Percentiles rank a stretch among this genome's conserved stretches.
Conservation (phyloP, 2,329 filamentous ascomycete genomes). For the Calonectria honghensis region DNA sequence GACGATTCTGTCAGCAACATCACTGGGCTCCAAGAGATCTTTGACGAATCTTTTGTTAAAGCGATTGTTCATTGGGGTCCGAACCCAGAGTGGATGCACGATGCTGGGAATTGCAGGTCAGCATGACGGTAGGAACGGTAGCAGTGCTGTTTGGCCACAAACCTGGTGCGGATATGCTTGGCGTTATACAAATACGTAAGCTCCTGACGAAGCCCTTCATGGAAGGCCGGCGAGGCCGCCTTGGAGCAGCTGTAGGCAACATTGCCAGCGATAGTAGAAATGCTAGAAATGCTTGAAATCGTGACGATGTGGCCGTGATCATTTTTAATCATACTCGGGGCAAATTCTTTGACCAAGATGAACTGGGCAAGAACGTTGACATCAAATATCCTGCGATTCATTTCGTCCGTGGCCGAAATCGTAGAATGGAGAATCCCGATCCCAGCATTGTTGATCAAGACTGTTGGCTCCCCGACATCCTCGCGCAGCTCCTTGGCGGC, state of each 20-base stretch:
- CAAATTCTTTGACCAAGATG: conserved; percentile 76
- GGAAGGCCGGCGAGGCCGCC: conserved; percentile 76
- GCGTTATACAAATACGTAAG: conserved; percentile 74
- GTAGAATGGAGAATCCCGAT: background rate
- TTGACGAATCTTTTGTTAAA: background rate
- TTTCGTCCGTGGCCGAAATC: background rate
- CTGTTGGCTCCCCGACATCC: conserved; percentile 28
- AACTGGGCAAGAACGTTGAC: conserved; percentile 80
- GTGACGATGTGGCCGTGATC: conserved; percentile 83
- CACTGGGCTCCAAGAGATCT: background rate
- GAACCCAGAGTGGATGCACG: conserved; percentile 24
- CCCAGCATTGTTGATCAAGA: conserved; percentile 32
- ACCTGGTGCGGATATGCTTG: conserved; percentile 74
- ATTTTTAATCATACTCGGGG: conserved; percentile 74
- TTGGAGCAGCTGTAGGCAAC: conserved; percentile 79
- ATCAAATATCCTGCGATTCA: conserved; percentile 62
- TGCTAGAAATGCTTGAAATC: conserved; percentile 78
- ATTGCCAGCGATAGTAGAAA: conserved; percentile 73
- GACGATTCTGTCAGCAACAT: conserved; percentile 11
- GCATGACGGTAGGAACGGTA: no score
- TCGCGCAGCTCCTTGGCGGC: background rate
- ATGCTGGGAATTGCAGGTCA: background rate
- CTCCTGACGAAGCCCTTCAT: conserved; percentile 76
- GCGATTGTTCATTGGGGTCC: conserved; percentile 21
- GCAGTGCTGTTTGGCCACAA: background rate